Base-by-base conservation (phyloP, 2,329 filamentous ascomycete species). In the Phyllosticta capitalensis region DNA sequence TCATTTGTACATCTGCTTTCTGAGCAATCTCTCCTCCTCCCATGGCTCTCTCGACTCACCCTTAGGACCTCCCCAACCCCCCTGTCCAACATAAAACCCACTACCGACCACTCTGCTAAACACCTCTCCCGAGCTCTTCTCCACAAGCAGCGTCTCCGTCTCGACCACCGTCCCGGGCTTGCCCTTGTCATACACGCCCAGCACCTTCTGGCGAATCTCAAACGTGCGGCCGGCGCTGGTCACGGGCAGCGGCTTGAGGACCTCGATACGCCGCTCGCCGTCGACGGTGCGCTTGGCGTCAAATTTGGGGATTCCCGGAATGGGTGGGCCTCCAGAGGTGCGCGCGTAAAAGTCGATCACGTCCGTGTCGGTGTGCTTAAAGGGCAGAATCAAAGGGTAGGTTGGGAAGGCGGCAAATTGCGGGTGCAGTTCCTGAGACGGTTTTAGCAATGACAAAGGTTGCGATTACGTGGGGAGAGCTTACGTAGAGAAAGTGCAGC, bases 401-500 rank as follows among this genome's bases (percentile, higher is more conserved):
- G 91, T 95, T 19, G 92, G 92, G 74, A 96, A 96, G 67, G 89
- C 88, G 63, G 87, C 76, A 72, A 96, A 96, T 61, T 88, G 81
- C 52, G 91, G 90, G 72, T 96, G 87, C 56, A 95, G 83, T 76
- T 96, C 92, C 89, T 92, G 64, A 0, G 54, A 19, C 20, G 19
- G 26, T n/a, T 52, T 58, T 7, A 20, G 30, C 14, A 22, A 12
- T n/a, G n/a, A n/a, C n/a, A 14, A 54, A 17, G 5, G 10, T 9
- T 28, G 4, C 7, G 12, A 3, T 19, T 9, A 26, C 22, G 28
- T 48, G 17, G n/a, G n/a, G n/a, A 3, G 20, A 45, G 69, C 82
- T 62, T 80, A 94, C 90, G 68, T 91, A 96, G 76, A 96, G 85
- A 71, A 92, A 95, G 71, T 96, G 90, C 69, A 96, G 83, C 79